Conservation (phyloP, 768 basidiomycete genomes). For the Russula abietina region DNA sequence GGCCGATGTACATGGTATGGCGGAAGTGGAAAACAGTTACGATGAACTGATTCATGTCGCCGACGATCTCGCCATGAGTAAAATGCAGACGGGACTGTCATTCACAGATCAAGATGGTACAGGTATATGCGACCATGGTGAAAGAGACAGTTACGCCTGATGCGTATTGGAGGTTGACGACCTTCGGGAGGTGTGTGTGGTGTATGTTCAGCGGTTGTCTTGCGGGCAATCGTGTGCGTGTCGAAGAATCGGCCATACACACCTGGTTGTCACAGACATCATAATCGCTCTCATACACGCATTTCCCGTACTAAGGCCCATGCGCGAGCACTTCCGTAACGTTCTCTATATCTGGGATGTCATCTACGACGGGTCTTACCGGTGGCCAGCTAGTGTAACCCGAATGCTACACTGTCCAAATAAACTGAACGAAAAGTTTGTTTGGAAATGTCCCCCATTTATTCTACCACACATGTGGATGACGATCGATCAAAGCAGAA, state of each 20-base stretch:
- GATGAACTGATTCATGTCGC: conserved; percentile 71
- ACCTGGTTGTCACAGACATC: conserved; percentile 87
- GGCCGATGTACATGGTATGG: conserved; percentile 43
- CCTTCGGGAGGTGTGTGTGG: conserved; percentile 32
- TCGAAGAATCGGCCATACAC: conserved; percentile 23
- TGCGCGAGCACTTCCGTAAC: conserved; percentile 62
- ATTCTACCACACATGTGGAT: not conserved
- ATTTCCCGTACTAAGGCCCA: conserved; percentile 72
- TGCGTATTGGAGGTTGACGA: conserved; percentile 87
- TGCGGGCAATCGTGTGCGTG: not conserved
- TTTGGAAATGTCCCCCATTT: not conserved
- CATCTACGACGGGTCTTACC: conserved; percentile 62
- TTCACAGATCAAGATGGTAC: conserved; percentile 69
- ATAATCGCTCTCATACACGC: conserved; percentile 80
- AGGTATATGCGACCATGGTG: conserved; percentile 87
- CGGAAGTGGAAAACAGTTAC: conserved; percentile 69
- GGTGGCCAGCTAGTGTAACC: conserved; percentile 64
- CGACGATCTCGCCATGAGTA: conserved; percentile 82
- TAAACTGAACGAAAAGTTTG: conserved; percentile 49
- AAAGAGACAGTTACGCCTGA: conserved; percentile 67
- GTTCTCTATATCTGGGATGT: conserved; percentile 81
- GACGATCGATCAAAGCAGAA: not conserved
- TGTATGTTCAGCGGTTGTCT: not conserved
- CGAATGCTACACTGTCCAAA: conserved; percentile 57
- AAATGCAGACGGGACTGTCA: conserved; percentile 85